Evolutionary conservation across 371 early-diverging fungal genomes (phyloP).

Genomic region (Pancytospora epiphaga): DNA sequence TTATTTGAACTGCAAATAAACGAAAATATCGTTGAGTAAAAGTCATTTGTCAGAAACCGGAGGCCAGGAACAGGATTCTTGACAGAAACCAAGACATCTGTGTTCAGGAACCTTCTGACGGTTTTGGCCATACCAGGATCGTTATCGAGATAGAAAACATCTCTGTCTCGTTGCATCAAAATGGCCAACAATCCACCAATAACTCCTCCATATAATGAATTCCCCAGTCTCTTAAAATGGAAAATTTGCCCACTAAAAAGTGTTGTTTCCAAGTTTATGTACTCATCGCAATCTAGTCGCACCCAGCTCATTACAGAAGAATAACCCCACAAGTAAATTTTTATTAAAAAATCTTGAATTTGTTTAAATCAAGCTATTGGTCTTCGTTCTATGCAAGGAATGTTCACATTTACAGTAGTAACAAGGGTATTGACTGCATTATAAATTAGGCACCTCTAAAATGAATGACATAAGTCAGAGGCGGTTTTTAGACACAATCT

Average conservation of each 20-base stretch:
- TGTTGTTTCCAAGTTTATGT: slow-evolving; percentile 42
- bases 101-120: slow-evolving; percentile 68
- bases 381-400: too few species aligned
- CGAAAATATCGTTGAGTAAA: slow-evolving; percentile 73
- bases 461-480: too few species aligned
- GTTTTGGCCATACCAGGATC: slow-evolving; percentile 16
- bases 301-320: too few species aligned
- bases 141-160: slow-evolving; percentile 18
- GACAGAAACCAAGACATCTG: slow-evolving; percentile 63
- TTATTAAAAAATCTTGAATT: too few species aligned
- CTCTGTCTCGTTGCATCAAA: slow-evolving; percentile 23
- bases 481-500: too few species aligned
- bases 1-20: slow-evolving; percentile 91
- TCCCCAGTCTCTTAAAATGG: slow-evolving; percentile 35
- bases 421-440: too few species aligned
- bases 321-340: too few species aligned
- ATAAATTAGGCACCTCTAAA: too few species aligned
- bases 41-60: slow-evolving; percentile 65
- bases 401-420: too few species aligned
- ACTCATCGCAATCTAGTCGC: slow-evolving; percentile 12
- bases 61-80: slow-evolving; percentile 20
- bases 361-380: too few species aligned
- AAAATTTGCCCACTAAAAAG: slow-evolving; percentile 57
- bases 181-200: slow-evolving; percentile 20
- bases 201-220: slow-evolving; percentile 26